Evolutionary conservation across 148 eudicot species (phyloP), one percentile per base, ranked within the genome.

Genomic region (Rhododendron henanense): DNA sequence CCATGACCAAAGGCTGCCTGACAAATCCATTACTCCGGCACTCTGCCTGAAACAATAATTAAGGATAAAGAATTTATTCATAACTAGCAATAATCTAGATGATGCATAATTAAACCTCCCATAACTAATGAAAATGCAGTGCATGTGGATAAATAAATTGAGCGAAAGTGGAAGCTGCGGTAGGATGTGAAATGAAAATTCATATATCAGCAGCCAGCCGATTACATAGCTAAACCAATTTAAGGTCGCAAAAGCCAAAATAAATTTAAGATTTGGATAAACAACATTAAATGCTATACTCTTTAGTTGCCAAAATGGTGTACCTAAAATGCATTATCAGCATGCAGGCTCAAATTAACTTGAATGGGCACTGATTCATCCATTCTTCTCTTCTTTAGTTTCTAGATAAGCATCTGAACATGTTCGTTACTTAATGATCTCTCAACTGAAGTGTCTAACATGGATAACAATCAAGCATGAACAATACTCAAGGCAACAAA

Each of bases 41-140:
- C 28, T 88, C 88, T 69, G 84, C 93, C 94, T 92, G 87, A 69
- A 81, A 82, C 19, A 88, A 50, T 57, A 50, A 47, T 81, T 33
- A 15, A 59, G 69, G 81, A 25, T 18, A 82, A 53, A 10, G 1
- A 82, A 25, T 10, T 39, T 41, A 82, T 41, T n/a, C 25, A 25
- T 13, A 13, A 63, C 47, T 35, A 13, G 63, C 76, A 33, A 71
- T 39, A 71, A 71, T 71, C 76, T 14, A 71, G 76, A 71, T 71
- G 76, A 31, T 31, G 37, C 19, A 28, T 14, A 71, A 71, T 33
- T 5, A 69, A 71, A 71, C 41, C 76, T 65, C 76, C 76, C 9
- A 0, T 0, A 71, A 31, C 5, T 25, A 71, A 71, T 71, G 41
- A 71, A 33, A 71, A 71, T 33, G 21, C 76, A 71, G 76, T 4